Evolutionary conservation across 768 basidiomycete genomes (phyloP), one percentile per base, ranked within the genome.

Genomic region (Strobilomyces dryophilus): DNA sequence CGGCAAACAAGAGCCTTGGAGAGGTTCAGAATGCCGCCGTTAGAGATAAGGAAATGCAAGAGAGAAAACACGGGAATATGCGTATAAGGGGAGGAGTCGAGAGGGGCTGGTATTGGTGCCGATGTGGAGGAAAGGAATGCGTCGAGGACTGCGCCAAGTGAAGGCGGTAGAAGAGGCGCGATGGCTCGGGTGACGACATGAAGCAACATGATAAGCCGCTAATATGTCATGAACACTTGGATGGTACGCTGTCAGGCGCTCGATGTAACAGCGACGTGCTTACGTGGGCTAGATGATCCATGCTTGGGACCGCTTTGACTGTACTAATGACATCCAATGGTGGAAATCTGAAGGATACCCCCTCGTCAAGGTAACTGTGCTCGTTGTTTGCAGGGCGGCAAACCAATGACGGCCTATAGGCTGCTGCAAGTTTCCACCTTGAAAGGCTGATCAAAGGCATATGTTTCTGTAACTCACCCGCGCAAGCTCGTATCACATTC

Each of bases 221-320:
- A n/a, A n/a, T n/a, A n/a, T n/a, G n/a, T n/a, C n/a, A n/a, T n/a
- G n/a, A n/a, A n/a, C n/a, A n/a, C n/a, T 3, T 89, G 87, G 88
- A 87, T 89, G 85, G 87, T 86, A 59, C 12, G 74, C 61, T 21
- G 26, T 48, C 39, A 14, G 2, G 18, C 29, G 10, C 27, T 52
- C 5, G 21, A 11, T 9, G 11, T 20, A 11, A 18, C n/a, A 14
- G 3, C 37, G 15, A 34, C 31, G 9, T 34, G 40, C 49, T 9
- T 39, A 50, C 43, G 46, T 53, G 34, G 45, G 36, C 27, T 51
- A 88, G 87, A 88, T 87, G 86, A 56, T 86, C 26, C 86, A 88
- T 58, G 82, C 82, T 14, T 90, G 86, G 84, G 87, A 90, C 62
- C 85, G 89, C 61, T 89, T 87, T 61, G 87, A 89, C 58, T 79